These are phyloP conservation scores for Dictyostelium brefeldianum DNA, from an alignment of 78 protist species.

Conservation along the genomic window DNA sequence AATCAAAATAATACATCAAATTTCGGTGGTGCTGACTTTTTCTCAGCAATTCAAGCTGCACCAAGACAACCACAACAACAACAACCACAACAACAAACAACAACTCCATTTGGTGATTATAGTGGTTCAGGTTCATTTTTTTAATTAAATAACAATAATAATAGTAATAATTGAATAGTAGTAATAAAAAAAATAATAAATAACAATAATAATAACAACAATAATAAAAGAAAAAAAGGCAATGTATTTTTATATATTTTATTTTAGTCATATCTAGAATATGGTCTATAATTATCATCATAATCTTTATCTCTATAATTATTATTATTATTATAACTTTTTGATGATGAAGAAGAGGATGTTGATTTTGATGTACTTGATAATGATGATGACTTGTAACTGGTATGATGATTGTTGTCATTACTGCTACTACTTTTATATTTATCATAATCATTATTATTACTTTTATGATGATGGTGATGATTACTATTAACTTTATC, in stretches of 20 bases:
- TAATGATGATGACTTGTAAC: not conserved
- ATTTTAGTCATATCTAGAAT: not conserved
- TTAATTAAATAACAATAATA: not conserved
- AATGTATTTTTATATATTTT: not conserved
- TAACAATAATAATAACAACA: not conserved
- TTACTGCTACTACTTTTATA: not conserved
- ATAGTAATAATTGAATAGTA: not conserved
- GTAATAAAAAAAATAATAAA: not conserved
- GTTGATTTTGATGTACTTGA: no score
- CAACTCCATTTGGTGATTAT: constrained; percentile 19
- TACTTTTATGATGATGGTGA: not conserved
- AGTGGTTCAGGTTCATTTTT: constrained; percentile 7
- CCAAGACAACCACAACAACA: constrained; percentile 17
- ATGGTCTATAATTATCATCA: not conserved
- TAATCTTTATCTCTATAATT: not conserved
- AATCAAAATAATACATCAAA: not conserved
- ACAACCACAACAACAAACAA: constrained; percentile 2
- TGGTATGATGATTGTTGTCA: not conserved
- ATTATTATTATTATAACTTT: not conserved
- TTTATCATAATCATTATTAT: not conserved
- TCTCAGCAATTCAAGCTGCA: constrained; percentile 3
- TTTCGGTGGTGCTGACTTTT: constrained; percentile 13
- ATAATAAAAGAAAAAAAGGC: not conserved
- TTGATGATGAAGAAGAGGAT: not conserved
- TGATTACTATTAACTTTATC: not conserved